phyloP scores from a whole-genome alignment of 345 rosid genomes.

The Excoecaria agallocha region DNA sequence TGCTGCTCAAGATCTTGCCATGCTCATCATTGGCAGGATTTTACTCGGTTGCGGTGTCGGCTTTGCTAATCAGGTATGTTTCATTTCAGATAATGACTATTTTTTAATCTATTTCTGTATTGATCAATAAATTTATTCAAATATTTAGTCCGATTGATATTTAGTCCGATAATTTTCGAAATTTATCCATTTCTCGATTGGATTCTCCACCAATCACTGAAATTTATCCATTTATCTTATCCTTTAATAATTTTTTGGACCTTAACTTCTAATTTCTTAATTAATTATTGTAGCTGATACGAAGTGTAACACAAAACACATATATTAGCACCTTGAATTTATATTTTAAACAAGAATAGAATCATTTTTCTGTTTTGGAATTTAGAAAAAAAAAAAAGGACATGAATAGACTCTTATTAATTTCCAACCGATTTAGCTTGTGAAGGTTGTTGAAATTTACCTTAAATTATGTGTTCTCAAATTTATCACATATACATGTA shows the following conservation, averaged over 20 bases:
- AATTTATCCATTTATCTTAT: conserved; percentile 27
- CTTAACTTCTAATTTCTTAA: background rate
- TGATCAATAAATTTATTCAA: no score
- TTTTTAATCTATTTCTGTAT: no score
- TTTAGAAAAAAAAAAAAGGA: background rate
- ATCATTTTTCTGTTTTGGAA: background rate
- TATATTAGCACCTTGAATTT: conserved; percentile 3
- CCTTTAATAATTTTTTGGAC: conserved; percentile 12
- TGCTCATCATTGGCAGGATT: conserved; percentile 87
- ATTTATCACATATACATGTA: no score
- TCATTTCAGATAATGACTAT: background rate
- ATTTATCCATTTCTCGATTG: no score
- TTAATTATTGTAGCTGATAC: background rate
- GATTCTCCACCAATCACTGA: background rate
- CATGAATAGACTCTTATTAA: background rate
- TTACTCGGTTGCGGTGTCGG: conserved; percentile 95
- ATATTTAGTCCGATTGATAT: no score
- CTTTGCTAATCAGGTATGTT: conserved; percentile 74
- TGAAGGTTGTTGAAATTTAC: conserved; percentile 7
- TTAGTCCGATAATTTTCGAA: no score
- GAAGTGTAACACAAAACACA: background rate
- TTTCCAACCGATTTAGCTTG: background rate
- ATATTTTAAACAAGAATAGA: background rate
- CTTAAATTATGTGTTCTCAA: background rate
- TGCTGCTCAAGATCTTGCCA: conserved; percentile 75